These are phyloP conservation scores for Tetrahymena elliotti DNA, from an alignment of 73 alveolate species.

Conservation along the genomic window DNA sequence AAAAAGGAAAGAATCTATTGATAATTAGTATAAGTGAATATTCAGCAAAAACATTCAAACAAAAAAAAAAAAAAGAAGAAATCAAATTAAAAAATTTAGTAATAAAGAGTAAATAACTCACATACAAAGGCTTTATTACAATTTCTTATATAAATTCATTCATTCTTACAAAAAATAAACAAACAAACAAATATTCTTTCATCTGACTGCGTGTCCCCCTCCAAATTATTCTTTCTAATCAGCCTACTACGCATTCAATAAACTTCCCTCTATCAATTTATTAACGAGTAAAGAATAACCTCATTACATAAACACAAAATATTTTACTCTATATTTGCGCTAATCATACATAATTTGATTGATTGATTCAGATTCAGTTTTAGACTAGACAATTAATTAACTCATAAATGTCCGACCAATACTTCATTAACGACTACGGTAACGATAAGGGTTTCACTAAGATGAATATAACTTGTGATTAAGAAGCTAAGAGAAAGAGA, in stretches of 20 bases:
- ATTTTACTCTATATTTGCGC: not conserved
- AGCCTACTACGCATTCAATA: not conserved
- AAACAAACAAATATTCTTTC: not conserved
- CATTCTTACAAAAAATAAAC: not conserved
- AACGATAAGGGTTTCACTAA: not conserved
- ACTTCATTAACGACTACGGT: not conserved
- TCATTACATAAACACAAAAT: not conserved
- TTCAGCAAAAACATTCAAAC: not conserved
- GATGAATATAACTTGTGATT: not conserved
- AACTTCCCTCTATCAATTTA: too few species aligned
- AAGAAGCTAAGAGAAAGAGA: not conserved
- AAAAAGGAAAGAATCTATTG: not conserved
- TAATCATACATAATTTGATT: not conserved
- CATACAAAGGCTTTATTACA: not conserved
- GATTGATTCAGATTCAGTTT: not conserved
- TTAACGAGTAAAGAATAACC: not conserved
- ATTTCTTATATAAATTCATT: not conserved
- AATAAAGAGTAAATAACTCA: not conserved
- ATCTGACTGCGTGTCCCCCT: not conserved
- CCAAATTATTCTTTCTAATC: not conserved
- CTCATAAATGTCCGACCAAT: not conserved
- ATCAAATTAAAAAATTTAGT: not conserved
- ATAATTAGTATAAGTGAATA: not conserved
- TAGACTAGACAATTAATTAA: not conserved
- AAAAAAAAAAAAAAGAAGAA: not conserved